Conservation (phyloP, 2,329 filamentous ascomycete genomes). For the Aspergillus ruber region DNA sequence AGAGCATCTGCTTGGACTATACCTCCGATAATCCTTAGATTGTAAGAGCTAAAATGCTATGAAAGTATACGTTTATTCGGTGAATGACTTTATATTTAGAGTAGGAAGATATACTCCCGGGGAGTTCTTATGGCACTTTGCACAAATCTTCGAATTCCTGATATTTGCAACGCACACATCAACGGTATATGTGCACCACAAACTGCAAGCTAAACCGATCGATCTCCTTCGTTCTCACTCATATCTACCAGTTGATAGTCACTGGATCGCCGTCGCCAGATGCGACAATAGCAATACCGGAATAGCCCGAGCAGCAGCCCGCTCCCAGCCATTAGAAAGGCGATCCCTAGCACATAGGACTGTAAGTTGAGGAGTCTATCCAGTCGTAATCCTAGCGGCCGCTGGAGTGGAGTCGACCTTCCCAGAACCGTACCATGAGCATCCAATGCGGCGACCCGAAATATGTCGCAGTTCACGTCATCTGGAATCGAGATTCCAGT, state of each 20-base stretch:
- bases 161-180: too few relatives aligned
- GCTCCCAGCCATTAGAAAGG: conserved; percentile 6
- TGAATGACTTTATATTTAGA: too few relatives aligned
- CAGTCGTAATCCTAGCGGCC: neutral
- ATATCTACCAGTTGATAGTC: conserved; percentile 13
- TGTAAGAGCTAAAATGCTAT: too few relatives aligned
- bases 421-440: conserved; percentile 10
- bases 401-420: conserved; percentile 10
- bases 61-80: too few relatives aligned
- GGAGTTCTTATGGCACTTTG: too few relatives aligned
- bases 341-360: conserved; percentile 8
- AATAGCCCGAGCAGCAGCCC: conserved; percentile 12
- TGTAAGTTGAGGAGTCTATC: conserved; percentile 8
- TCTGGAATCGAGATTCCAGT: conserved; percentile 19
- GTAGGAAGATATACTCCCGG: too few relatives aligned
- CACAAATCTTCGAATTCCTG: too few relatives aligned
- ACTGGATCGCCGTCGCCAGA: conserved; percentile 2
- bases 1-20: too few relatives aligned
- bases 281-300: conserved; percentile 4
- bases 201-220: too few relatives aligned
- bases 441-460: conserved; percentile 18
- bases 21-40: too few relatives aligned
- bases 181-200: too few relatives aligned
- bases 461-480: conserved; percentile 5
- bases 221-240: conserved; percentile 4